Conservation (phyloP, 1,284 basidiomycete species). For the Fomitopsis schrenkii region DNA sequence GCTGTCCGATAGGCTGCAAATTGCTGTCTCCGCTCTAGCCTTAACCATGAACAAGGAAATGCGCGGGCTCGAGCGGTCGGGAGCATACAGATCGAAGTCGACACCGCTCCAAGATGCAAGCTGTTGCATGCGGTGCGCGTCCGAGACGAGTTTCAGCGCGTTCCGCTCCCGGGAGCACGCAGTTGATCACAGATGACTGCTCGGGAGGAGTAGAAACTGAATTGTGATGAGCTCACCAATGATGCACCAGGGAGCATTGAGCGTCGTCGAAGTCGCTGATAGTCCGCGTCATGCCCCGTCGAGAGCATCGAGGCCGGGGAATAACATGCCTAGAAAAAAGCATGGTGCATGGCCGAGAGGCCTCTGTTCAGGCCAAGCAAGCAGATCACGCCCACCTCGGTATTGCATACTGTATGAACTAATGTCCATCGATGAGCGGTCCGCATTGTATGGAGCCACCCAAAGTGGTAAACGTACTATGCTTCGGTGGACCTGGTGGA, state of each 20-base stretch:
- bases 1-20: not conserved
- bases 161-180: not conserved
- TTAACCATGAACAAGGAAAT: not conserved
- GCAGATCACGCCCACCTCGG: not conserved
- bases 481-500: not conserved
- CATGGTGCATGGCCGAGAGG: not conserved
- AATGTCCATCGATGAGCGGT: not conserved
- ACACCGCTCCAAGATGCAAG: not conserved
- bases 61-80: not conserved
- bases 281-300: not conserved
- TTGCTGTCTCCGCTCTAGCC: not conserved
- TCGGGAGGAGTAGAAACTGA: not conserved
- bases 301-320: not conserved
- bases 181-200: not conserved
- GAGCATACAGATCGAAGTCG: not conserved
- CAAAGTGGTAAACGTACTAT: not conserved
- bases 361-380: not conserved
- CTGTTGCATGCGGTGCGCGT: not conserved
- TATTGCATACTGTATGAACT: not conserved
- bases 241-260: not conserved
- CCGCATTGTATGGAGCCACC: not conserved
- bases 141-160: not conserved
- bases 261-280: not conserved
- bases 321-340: not conserved
- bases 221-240: not conserved